A percentile compares a stretch with the other conserved stretches of the same genome.
Conservation (phyloP, 1,139 yeast genomes). For the Suhomyces terraborum region DNA sequence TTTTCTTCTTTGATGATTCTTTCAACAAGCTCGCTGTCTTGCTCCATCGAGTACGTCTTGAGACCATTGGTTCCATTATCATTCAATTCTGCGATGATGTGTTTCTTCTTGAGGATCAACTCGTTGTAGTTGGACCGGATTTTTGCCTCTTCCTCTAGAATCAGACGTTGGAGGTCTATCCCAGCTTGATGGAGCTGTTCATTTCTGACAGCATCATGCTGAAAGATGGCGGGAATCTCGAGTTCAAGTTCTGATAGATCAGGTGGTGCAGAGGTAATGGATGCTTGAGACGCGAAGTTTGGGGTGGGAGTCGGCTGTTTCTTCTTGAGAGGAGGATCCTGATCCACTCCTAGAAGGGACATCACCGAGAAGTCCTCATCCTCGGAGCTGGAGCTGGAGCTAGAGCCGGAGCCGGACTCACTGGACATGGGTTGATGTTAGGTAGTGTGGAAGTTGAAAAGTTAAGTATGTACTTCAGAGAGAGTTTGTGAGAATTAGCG, state of each 20-base stretch:
- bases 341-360: conserved; percentile 7
- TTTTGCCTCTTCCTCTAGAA: conserved; percentile 20
- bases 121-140: conserved; percentile 16
- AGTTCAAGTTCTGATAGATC: conserved; percentile 23
- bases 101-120: conserved; percentile 15
- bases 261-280: neutral
- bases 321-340: conserved; percentile 1
- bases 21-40: conserved; percentile 15
- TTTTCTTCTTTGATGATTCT: conserved; percentile 13
- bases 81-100: conserved; percentile 27
- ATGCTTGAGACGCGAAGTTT: neutral
- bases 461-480: neutral
- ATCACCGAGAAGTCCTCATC: conserved; percentile 13
- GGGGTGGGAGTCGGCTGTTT: neutral
- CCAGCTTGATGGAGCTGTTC: conserved; percentile 23
- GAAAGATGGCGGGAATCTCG: conserved; percentile 30
- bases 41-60: conserved; percentile 15
- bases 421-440: conserved; percentile 4
- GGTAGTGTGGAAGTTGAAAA: conserved; percentile 9
- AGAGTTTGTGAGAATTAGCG: neutral
- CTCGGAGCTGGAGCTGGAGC: conserved; percentile 10
- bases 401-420: conserved; percentile 9
- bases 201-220: conserved; percentile 29
- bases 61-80: conserved; percentile 29
- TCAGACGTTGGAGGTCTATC: conserved; percentile 20